Base-by-base conservation (phyloP, 768 basidiomycete genomes). In the Gyrodon lividus region DNA sequence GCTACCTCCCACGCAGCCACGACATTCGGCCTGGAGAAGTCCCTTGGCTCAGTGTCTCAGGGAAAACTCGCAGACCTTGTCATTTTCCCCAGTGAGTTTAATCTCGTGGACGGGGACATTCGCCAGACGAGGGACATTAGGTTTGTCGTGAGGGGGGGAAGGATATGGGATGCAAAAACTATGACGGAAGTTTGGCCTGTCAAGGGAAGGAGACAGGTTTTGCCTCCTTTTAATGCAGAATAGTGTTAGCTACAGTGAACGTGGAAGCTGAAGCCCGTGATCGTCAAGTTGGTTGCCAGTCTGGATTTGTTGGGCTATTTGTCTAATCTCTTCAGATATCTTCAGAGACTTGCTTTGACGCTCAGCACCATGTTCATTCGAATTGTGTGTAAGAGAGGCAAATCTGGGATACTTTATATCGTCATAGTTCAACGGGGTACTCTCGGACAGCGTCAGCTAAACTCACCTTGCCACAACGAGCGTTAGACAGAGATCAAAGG, bases 161-260 rank as follows among this genome's bases (percentile, higher is more conserved):
- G 84, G 51, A 70, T 88, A 43, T 88, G 85, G 84, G 77, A 81
- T 43, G 85, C 87, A 0, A 69, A 72, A 22, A 81, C 77, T 5
- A 82, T 89, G 84, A 76, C 74, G 30, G 84, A 89, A 63, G 67
- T 84, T 3, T 89, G 85, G 85, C 87, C 87, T n/a, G 63, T 80
- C 33, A 76, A 80, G 50, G 82, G 84, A 23, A 76, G 74, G 57
- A 77, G 71, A 48, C 78, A 80, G 57, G 56, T 54, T 10, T 71
- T 82, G 58, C 84, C 86, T n/a, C 77, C 80, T 6, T 66, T 87
- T 43, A 88, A 87, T 64, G 67, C 68, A 0, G 73, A 76, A 38
- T 76, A 65, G 50, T 53, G 34, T 23, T 10, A 33, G 41, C 31
- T 31, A 12, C 12, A 31, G 31, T 31, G 13, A 4, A 13, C 31